Percentiles rank a stretch among this genome's conserved stretches.
Evolutionary conservation across 208 protist species (phyloP).

Genomic region (Naegleria fowleri): DNA sequence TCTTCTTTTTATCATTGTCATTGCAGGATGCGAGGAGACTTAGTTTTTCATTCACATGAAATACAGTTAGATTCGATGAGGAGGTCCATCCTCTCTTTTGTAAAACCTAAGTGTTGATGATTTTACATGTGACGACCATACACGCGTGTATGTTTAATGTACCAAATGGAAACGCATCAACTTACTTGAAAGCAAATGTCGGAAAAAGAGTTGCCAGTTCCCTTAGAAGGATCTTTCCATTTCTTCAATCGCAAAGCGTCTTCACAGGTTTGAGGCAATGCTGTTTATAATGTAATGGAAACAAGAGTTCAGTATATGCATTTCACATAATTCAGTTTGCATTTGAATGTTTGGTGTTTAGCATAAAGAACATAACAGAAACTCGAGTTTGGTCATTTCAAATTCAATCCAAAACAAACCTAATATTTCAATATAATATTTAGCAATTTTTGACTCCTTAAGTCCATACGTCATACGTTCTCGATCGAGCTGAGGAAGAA

Average conservation of each 20-base stretch:
- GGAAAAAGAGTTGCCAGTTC: slow-evolving; percentile 48
- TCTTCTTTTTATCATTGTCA: slow-evolving; percentile 36
- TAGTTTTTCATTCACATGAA: background rate
- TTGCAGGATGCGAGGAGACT: background rate
- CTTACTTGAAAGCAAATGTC: slow-evolving; percentile 44
- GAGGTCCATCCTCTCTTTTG: slow-evolving; percentile 40
- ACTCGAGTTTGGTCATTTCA: no score
- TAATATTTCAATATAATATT: slow-evolving; percentile 57
- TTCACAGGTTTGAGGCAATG: slow-evolving; percentile 26
- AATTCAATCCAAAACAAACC: background rate
- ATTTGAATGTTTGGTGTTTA: no score
- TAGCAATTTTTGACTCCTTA: slow-evolving; percentile 56
- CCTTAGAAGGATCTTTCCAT: slow-evolving; percentile 53
- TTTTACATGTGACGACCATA: no score
- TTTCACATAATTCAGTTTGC: no score
- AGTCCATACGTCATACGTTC: slow-evolving; percentile 50
- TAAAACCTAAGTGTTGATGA: slow-evolving; percentile 36
- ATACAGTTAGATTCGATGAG: slow-evolving; percentile 38
- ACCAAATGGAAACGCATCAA: no score
- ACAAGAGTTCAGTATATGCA: background rate
- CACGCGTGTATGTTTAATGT: no score
- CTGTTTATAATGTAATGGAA: no score
- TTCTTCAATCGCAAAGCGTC: slow-evolving; percentile 47
- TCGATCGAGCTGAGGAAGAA: slow-evolving; percentile 56
- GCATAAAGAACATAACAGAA: no score